Evolutionary conservation across 192 early-diverging fungal species (phyloP), one percentile per base, ranked within the genome.

Genomic region (Coemansia sp.): DNA sequence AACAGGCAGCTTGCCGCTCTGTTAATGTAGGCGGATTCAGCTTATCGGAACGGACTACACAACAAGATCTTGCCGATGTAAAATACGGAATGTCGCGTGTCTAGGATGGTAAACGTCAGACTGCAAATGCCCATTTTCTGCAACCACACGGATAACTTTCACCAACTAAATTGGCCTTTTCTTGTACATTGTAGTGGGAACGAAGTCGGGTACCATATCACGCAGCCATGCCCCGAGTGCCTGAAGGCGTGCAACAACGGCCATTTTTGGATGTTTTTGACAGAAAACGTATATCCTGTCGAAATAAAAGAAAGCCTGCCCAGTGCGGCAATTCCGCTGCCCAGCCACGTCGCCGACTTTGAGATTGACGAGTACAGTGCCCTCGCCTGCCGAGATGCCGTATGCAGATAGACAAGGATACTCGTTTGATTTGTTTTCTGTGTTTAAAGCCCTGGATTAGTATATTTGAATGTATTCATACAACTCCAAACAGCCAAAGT

Each of bases 261-360:
- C 0, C 94, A 98, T 65, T 94, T 93, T 73, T 97, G 93, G 93
- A 97, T 97, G 94, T 97, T 97, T 68, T 84, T 89, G 33, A 88
- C 86, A 0, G 87, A 93, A 38, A 83, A 80, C 11, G 92, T 95
- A 12, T 73, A 80, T 43, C 71, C 77, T 21, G 27, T 73, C 19
- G 77, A 80, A 22, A 62, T 52, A 44, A 75, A 42, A 63, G 82
- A 60, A 5, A n/a, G 32, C 18, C 24, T 44, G 35, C 29, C 46
- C 21, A 56, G 31, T 22, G 50, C 58, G 4, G 53, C 58, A 19
- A 38, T 67, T 24, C 29, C 59, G 2, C 60, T 53, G 50, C 67
- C 69, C 43, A 61, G 45, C 45, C 58, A 59, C 38, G 42, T 54
- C 18, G 44, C 57, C 4, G 75, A 78, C 19, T 19, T 63, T 16